phyloP scores from a whole-genome alignment of 2,329 filamentous ascomycete species.

The Hypoxylon sp. region DNA sequence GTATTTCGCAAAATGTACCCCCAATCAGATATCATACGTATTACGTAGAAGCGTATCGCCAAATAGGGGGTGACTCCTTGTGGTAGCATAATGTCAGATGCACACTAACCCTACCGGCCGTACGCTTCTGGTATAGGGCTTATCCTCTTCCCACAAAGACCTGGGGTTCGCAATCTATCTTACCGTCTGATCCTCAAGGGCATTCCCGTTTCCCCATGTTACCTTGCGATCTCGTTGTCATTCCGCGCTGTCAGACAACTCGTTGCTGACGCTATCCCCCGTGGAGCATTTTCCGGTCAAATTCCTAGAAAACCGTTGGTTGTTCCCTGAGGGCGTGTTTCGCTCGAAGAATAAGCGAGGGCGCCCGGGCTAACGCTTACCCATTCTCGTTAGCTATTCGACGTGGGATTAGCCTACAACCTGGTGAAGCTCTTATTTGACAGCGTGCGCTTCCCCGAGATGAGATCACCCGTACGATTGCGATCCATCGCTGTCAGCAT shows the following conservation, averaged over 20 bases:
- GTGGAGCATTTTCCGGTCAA: conserved; percentile 16
- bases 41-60: conserved; percentile 17
- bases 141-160: conserved; percentile 34
- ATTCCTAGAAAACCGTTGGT: conserved; percentile 4
- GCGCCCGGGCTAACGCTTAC: neutral
- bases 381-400: conserved; percentile 26
- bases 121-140: conserved; percentile 43
- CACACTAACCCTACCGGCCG: conserved; percentile 27
- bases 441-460: conserved; percentile 30
- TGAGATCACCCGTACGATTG: conserved; percentile 30
- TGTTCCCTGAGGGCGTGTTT: conserved; percentile 9
- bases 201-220: conserved; percentile 37
- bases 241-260: conserved; percentile 2
- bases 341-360: conserved; percentile 18
- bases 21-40: conserved; percentile 30
- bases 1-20: conserved; percentile 39
- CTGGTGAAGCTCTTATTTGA: conserved; percentile 21
- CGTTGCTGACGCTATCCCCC: conserved; percentile 36
- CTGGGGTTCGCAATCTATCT: conserved; percentile 41
- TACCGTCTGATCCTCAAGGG: conserved; percentile 40
- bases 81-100: conserved; percentile 34
- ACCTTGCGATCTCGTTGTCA: conserved; percentile 27
- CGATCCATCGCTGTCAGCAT: conserved; percentile 27
- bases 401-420: conserved; percentile 30
- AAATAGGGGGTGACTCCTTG: conserved; percentile 19